These are phyloP conservation scores for Lentithecium fluviatile DNA, from an alignment of 495 filamentous ascomycete species.

Conservation along the genomic window DNA sequence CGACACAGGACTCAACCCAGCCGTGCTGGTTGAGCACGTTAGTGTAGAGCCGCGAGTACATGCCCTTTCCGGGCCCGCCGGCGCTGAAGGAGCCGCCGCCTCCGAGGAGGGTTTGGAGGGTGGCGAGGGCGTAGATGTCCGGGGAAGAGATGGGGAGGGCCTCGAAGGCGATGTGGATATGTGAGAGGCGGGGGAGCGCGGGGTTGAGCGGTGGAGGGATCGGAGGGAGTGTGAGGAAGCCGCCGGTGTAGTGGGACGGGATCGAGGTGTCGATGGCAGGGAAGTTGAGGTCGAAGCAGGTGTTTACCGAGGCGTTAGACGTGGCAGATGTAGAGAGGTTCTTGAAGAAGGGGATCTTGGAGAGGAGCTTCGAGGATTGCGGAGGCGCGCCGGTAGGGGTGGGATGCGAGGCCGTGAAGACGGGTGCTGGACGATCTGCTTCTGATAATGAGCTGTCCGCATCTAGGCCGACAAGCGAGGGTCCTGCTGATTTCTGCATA, in stretches of 20 bases:
- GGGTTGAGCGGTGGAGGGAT: conserved; percentile 74
- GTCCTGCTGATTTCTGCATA: conserved; percentile 62
- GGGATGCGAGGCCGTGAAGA: conserved; percentile 47
- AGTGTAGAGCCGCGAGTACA: conserved; percentile 96
- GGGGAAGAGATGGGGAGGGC: conserved; percentile 83
- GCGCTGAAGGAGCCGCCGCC: conserved; percentile 97
- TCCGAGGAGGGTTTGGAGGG: conserved; percentile 93
- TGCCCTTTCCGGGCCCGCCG: conserved; percentile 95
- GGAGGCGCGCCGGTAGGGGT: conserved; percentile 39
- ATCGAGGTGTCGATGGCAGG: conserved; percentile 56
- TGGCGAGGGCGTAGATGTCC: conserved; percentile 95
- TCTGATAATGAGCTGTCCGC: conserved; percentile 2
- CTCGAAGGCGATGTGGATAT: conserved; percentile 95
- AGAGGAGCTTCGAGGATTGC: conserved; percentile 63
- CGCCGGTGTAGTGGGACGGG: conserved; percentile 88
- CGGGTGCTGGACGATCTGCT: conserved; percentile 38
- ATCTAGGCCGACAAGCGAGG: conserved; percentile 45
- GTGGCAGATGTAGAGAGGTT: conserved; percentile 74
- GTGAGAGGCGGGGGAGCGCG: conserved; percentile 75
- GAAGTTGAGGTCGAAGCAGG: conserved; percentile 45
- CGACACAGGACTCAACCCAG: conserved; percentile 92
- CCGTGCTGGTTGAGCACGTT: conserved; percentile 96
- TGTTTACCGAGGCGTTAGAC: conserved; percentile 56
- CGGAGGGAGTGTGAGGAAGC: conserved; percentile 79
- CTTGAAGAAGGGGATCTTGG: conserved; percentile 90